Conservation (phyloP, 176 grass and related monocot genomes). For the Pontederia crassipes region DNA sequence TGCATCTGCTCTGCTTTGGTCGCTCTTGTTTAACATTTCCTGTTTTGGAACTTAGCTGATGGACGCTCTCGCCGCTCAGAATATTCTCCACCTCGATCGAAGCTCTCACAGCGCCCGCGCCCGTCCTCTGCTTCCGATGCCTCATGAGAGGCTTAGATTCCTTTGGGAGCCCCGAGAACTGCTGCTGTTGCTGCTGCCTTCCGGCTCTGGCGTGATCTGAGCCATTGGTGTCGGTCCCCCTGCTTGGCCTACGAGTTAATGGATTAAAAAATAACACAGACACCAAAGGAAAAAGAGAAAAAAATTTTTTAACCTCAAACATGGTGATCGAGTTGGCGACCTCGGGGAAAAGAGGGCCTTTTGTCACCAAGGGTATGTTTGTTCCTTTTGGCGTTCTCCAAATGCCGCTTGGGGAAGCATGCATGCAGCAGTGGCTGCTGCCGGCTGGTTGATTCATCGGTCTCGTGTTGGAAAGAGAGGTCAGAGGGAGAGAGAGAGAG, state of each 20-base stretch:
- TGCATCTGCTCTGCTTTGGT: too few relatives aligned
- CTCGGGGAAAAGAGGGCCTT: neutral
- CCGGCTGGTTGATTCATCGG: neutral
- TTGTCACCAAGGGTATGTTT: neutral
- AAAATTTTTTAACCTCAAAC: too few relatives aligned
- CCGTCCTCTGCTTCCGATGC: neutral
- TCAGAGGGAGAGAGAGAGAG: too few relatives aligned
- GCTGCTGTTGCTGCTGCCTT: neutral
- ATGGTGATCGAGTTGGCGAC: neutral
- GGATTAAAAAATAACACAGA: too few relatives aligned
- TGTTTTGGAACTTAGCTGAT: slow-evolving; percentile 2
- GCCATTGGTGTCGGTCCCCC: too few relatives aligned
- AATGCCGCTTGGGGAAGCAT: neutral
- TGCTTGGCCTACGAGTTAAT: too few relatives aligned
- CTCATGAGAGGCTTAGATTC: slow-evolving; percentile 1
- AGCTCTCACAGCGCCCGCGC: neutral
- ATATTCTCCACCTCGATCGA: slow-evolving; percentile 3
- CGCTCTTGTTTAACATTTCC: neutral
- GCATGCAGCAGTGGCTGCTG: neutral
- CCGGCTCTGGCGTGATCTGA: too few relatives aligned
- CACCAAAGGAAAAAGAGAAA: too few relatives aligned
- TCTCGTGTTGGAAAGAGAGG: too few relatives aligned
- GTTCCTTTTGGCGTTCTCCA: neutral
- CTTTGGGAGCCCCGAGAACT: neutral
- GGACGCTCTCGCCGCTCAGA: neutral